These are phyloP conservation scores for Komagataella pastoris DNA, from an alignment of 805 yeast species.

Conservation along the genomic window DNA sequence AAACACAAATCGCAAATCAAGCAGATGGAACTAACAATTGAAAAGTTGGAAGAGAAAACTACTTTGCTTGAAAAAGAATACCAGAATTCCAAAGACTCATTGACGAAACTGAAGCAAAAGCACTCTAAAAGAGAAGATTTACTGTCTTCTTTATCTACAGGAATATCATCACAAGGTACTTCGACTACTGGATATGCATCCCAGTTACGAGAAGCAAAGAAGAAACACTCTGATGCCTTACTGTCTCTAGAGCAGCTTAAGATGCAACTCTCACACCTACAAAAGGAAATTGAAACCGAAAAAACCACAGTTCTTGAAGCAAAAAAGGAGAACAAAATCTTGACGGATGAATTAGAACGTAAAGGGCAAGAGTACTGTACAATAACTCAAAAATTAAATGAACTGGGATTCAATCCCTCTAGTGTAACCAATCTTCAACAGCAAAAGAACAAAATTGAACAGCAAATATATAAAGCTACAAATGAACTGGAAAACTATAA, in stretches of 20 bases:
- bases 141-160: conserved; percentile 70
- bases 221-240: conserved; percentile 34
- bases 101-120: conserved; percentile 30
- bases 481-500: conserved; percentile 40
- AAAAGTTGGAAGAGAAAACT: conserved; percentile 19
- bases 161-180: conserved; percentile 75
- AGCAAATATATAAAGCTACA: conserved; percentile 27
- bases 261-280: conserved; percentile 44
- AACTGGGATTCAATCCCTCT: conserved; percentile 45
- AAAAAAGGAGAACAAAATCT: conserved; percentile 26
- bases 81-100: conserved; percentile 24
- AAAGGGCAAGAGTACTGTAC: conserved; percentile 9
- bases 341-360: conserved; percentile 22
- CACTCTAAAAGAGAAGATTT: conserved; percentile 60
- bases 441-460: conserved; percentile 29
- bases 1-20: conserved; percentile 12
- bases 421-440: conserved; percentile 28
- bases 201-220: conserved; percentile 55
- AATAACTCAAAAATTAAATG: conserved; percentile 15
- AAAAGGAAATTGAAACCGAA: conserved; percentile 34
- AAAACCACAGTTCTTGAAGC: conserved; percentile 25
- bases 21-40: neutral
- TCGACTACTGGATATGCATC: conserved; percentile 65
- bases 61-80: conserved; percentile 30
- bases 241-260: conserved; percentile 46